Evolutionary conservation across 306 rosid species (phyloP), one percentile per base, ranked within the genome.

Genomic region (Ochetophila trinervis): DNA sequence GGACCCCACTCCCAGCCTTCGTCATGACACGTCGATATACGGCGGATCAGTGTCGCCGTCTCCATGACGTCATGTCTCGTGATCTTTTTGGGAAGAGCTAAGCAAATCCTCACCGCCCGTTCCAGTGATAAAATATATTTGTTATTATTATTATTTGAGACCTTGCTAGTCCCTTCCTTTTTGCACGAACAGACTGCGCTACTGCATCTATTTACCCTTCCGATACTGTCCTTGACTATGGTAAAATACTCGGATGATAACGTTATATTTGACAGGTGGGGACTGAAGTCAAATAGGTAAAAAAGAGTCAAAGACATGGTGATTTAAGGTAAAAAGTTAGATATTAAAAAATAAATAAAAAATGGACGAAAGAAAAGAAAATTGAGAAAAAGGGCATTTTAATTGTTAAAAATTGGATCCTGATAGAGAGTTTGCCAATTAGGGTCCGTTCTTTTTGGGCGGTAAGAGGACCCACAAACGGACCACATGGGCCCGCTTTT

Each of bases 401-500:
- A 53, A 22, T 12, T 12, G 60, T 17, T 52, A 42, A 36, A 65
- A 65, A 12, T 18, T 2, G 10, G 13, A 7, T 3, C 8, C 5
- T 32, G 69, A 60, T 8, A 13, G n/a, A 30, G 69, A 49, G 63
- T 53, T 27, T 53, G 73, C 48, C 49, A 62, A 66, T 54, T 66
- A 35, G 53, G 59, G 66, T 57, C 73, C 73, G 56, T 47, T 70
- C 82, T 78, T 72, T 78, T 67, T 67, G 72, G 84, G 58, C 65
- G 74, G 74, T 67, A 20, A 3, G 47, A 44, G 67, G 84, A 57
- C 67, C 83, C 70, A 36, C 35, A 6, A n/a, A 0, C 11, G 58
- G 68, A 20, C 61, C 70, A 37, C 22, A 36, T 55, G 74, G 84
- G 74, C 67, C 79, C 76, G n/a, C 21, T 3, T 2, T 7, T 64